phyloP scores from a whole-genome alignment of 306 rosid genomes.

The Dryas octopetala region DNA sequence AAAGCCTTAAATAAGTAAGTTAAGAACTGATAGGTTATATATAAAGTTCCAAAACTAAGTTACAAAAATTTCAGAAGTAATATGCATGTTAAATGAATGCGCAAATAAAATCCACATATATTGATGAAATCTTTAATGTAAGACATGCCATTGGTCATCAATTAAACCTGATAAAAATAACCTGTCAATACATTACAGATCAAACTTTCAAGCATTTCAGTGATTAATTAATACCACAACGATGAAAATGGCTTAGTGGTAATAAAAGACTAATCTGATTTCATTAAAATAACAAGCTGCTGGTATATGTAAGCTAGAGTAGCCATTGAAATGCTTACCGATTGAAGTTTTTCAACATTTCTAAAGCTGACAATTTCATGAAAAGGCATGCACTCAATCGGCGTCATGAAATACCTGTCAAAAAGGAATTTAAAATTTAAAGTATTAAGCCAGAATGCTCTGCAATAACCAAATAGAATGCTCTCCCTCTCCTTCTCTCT shows the following conservation, averaged over 20 bases:
- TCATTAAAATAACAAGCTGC: slow-evolving; percentile 14
- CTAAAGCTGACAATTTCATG: slow-evolving; percentile 80
- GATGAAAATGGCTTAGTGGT: slow-evolving; percentile 10
- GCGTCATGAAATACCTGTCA: slow-evolving; percentile 70
- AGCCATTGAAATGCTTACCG: slow-evolving; percentile 53
- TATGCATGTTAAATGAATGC: background rate
- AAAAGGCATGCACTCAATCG: slow-evolving; percentile 64
- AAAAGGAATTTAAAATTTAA: slow-evolving; percentile 25
- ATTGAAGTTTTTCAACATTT: slow-evolving; percentile 76
- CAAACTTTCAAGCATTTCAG: background rate
- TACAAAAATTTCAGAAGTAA: slow-evolving; percentile 16
- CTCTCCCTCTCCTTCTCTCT: too few species aligned
- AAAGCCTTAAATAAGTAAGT: slow-evolving; percentile 52
- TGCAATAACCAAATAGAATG: background rate
- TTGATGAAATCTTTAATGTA: background rate
- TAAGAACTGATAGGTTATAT: background rate
- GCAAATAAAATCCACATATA: background rate
- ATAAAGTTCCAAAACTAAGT: background rate
- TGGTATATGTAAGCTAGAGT: slow-evolving; percentile 11
- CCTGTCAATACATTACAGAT: background rate
- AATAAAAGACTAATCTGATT: background rate
- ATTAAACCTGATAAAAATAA: background rate
- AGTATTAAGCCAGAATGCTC: background rate
- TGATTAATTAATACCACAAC: background rate
- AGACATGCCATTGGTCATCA: background rate